phyloP scores from a whole-genome alignment of 2,329 filamentous ascomycete species.

The Penicillium capsulatum region DNA sequence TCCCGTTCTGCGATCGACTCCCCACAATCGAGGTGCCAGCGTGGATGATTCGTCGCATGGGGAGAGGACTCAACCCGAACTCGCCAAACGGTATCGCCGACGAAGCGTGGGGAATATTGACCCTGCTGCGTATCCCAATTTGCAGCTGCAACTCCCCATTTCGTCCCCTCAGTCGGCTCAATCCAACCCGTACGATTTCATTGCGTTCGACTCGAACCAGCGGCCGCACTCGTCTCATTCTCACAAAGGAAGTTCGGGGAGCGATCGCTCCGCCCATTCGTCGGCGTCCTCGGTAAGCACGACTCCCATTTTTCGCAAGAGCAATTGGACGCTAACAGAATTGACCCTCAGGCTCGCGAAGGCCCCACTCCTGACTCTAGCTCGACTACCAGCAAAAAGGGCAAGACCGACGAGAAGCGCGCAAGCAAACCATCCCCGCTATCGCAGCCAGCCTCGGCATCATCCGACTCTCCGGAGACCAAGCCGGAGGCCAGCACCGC shows the following conservation, averaged over 20 bases:
- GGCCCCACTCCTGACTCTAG: slow-evolving; percentile 19
- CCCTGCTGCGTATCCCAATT: slow-evolving; percentile 36
- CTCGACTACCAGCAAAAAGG: slow-evolving; percentile 26
- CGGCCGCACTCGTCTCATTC: slow-evolving; percentile 39
- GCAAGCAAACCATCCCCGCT: slow-evolving; percentile 66
- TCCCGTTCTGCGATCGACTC: slow-evolving; percentile 42
- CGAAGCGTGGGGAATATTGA: slow-evolving; percentile 73
- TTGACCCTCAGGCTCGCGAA: slow-evolving; percentile 21
- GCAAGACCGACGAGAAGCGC: slow-evolving; percentile 66
- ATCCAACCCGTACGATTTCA: slow-evolving; percentile 35
- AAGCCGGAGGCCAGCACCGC: slow-evolving; percentile 19
- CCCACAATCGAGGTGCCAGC: slow-evolving; percentile 56
- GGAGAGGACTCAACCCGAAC: slow-evolving; percentile 55
- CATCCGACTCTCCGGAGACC: slow-evolving; percentile 25
- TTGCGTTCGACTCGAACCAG: slow-evolving; percentile 25
- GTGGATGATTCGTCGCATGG: slow-evolving; percentile 66
- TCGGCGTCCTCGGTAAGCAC: slow-evolving; percentile 65
- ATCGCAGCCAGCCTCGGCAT: slow-evolving; percentile 61
- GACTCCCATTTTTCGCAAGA: background rate
- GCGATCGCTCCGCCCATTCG: slow-evolving; percentile 48
- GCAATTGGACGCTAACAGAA: background rate
- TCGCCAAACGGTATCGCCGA: slow-evolving; percentile 71
- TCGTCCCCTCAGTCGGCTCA: slow-evolving; percentile 29
- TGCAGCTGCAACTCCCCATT: slow-evolving; percentile 32
- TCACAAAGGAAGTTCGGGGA: slow-evolving; percentile 61